phyloP scores from a whole-genome alignment of 257 asterid species.

The Penstemon eatonii region DNA sequence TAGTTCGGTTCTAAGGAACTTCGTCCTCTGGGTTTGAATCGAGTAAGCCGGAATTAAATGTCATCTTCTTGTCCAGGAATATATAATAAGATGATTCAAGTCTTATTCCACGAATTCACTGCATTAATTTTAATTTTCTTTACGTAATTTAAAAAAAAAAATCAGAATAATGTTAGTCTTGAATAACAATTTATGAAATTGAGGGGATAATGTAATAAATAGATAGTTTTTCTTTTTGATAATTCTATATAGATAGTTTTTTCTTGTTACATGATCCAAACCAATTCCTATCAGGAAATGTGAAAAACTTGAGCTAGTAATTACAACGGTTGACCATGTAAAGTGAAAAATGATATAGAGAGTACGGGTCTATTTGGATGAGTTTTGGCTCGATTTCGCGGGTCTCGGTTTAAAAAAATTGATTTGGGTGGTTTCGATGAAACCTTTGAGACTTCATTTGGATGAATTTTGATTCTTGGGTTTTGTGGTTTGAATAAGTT shows the following conservation, averaged over 20 bases:
- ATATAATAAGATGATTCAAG: not conserved
- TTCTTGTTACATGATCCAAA: constrained; percentile 15
- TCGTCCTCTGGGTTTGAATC: not conserved
- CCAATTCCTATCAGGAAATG: not conserved
- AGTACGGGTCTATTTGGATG: too few species aligned
- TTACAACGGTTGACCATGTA: constrained; percentile 5
- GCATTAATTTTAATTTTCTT: not conserved
- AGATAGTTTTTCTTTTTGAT: too few species aligned
- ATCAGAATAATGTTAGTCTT: not conserved
- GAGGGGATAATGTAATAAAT: not conserved
- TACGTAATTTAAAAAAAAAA: too few species aligned
- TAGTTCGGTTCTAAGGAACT: not conserved
- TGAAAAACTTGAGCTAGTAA: too few species aligned
- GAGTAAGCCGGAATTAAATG: not conserved
- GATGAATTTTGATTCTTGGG: too few species aligned
- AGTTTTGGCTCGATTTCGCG: too few species aligned
- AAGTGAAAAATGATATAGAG: not conserved
- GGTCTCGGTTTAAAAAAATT: too few species aligned
- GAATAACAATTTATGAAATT: not conserved
- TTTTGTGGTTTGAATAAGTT: too few species aligned
- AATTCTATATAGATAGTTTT: not conserved
- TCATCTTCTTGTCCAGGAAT: not conserved
- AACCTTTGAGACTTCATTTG: too few species aligned
- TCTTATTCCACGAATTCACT: not conserved
- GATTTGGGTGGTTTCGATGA: too few species aligned